Evolutionary conservation across 1,139 yeast genomes (phyloP).

Genomic region (Yamadazyma mexicana): DNA sequence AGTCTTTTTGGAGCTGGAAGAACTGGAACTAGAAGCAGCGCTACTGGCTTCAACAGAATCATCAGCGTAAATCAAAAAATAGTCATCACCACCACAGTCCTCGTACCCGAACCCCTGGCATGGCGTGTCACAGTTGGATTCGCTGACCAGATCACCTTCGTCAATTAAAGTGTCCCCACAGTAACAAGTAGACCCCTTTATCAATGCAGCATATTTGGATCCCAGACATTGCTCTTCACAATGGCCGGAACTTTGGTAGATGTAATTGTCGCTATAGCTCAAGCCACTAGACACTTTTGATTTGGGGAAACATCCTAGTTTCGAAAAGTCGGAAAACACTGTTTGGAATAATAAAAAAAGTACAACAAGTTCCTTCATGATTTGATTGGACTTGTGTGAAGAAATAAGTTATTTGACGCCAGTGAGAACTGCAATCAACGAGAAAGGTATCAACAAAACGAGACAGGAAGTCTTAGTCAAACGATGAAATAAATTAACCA

Average conservation of each 20-base stretch:
- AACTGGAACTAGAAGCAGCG: conserved; percentile 10
- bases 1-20: conserved; percentile 13
- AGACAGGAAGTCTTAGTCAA: too few relatives aligned
- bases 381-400: background rate
- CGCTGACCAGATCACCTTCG: conserved; percentile 26
- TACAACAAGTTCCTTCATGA: background rate
- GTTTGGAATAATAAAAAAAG: conserved; percentile 1
- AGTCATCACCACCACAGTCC: conserved; percentile 62
- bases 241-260: conserved; percentile 52
- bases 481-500: too few relatives aligned
- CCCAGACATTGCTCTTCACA: conserved; percentile 50
- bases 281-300: conserved; percentile 24
- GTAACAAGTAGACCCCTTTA: conserved; percentile 56
- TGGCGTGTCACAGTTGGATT: conserved; percentile 42
- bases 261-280: conserved; percentile 30
- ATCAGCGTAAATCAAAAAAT: conserved; percentile 49
- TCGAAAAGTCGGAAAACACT: conserved; percentile 14
- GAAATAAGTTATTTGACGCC: too few relatives aligned
- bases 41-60: conserved; percentile 21
- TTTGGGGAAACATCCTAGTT: conserved; percentile 36
- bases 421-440: background rate
- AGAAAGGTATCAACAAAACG: background rate
- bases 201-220: conserved; percentile 51
- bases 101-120: conserved; percentile 62
- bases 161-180: conserved; percentile 55